Conservation (phyloP, 352 stramenopile genomes). For the Pythium apleroticum region DNA sequence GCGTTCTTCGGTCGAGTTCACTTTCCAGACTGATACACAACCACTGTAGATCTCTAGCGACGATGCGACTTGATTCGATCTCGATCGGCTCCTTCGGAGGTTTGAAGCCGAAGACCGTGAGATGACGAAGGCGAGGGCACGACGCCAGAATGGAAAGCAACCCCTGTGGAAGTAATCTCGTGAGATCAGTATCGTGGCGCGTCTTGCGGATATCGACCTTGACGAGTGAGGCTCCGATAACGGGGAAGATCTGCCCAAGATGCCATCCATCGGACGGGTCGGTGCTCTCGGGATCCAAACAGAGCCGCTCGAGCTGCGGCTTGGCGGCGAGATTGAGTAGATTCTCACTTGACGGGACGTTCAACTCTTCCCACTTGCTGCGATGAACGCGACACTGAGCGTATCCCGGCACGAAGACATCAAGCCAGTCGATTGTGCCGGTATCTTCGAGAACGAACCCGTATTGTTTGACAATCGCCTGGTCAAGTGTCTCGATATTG, state of each 20-base stretch:
- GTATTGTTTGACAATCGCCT: neutral
- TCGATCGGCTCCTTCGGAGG: neutral
- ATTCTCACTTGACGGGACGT: neutral
- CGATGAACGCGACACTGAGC: conserved; percentile 14
- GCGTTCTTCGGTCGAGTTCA: neutral
- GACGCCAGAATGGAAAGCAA: neutral
- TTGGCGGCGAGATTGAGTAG: neutral
- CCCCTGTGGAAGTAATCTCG: neutral
- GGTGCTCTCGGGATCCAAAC: neutral
- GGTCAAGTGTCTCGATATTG: neutral
- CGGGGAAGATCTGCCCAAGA: neutral
- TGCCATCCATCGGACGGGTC: neutral
- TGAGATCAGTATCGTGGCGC: neutral
- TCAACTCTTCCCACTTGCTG: conserved; percentile 2
- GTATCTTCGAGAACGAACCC: conserved; percentile 4
- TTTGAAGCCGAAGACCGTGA: neutral
- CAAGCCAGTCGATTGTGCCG: conserved; percentile 3
- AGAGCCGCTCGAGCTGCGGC: neutral
- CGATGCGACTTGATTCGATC: neutral
- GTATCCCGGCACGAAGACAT: conserved; percentile 19
- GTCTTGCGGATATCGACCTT: neutral
- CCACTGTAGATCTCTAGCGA: neutral
- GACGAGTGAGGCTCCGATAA: neutral
- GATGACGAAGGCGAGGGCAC: neutral
- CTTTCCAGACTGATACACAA: neutral